A percentile compares a stretch with the other conserved stretches of the same genome.
Evolutionary conservation across 202 grass and related monocot species (phyloP).

Genomic region (Musa balbisiana): DNA sequence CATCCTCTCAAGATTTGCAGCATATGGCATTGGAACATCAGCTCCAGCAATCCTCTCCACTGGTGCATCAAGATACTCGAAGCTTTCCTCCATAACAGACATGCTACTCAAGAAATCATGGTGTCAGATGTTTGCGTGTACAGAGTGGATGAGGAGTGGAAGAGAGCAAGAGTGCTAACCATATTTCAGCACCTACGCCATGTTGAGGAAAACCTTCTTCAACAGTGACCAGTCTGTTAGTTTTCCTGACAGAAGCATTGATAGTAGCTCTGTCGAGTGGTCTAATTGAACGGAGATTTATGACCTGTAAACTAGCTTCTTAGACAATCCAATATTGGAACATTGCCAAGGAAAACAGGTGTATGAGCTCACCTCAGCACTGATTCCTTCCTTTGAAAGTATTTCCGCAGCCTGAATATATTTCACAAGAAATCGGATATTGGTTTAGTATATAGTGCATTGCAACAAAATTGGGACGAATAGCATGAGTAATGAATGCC

Average conservation of each 20-base stretch:
- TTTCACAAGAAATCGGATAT: slow-evolving; percentile 8
- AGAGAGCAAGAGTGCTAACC: slow-evolving; percentile 34
- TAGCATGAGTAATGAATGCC: not conserved
- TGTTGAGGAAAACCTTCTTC: slow-evolving; percentile 96
- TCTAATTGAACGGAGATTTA: slow-evolving; percentile 89
- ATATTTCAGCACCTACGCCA: slow-evolving; percentile 89
- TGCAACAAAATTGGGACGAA: slow-evolving; percentile 6
- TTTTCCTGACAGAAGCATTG: slow-evolving; percentile 89
- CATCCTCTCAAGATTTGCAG: slow-evolving; percentile 90
- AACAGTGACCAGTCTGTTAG: slow-evolving; percentile 71
- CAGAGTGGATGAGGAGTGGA: not conserved
- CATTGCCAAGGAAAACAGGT: not conserved
- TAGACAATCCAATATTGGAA: not conserved
- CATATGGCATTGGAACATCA: slow-evolving; percentile 95
- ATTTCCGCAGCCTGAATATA: slow-evolving; percentile 74
- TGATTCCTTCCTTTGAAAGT: slow-evolving; percentile 88
- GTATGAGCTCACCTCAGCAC: slow-evolving; percentile 59
- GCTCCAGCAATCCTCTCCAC: slow-evolving; percentile 85
- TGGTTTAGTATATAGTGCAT: slow-evolving; percentile 19
- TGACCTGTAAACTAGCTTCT: slow-evolving; percentile 43
- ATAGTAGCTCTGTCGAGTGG: slow-evolving; percentile 78
- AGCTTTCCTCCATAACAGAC: slow-evolving; percentile 82
- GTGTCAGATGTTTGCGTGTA: not conserved
- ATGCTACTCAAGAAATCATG: slow-evolving; percentile 40
- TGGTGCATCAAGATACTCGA: slow-evolving; percentile 89